Conservation (phyloP, 2,329 filamentous ascomycete genomes). For the Neoarthrinium moseri region DNA sequence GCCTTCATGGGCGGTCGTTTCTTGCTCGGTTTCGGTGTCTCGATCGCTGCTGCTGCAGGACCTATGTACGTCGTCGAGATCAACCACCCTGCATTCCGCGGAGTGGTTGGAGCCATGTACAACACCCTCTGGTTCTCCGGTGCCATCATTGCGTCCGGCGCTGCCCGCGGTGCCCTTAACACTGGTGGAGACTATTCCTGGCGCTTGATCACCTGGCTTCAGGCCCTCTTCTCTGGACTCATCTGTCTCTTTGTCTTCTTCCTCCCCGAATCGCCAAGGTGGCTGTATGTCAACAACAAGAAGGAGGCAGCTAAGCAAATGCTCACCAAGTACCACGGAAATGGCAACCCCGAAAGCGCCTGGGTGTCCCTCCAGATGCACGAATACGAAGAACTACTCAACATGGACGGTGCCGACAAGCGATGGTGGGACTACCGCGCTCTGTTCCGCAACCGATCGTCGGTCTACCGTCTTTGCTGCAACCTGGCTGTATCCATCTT, state of each 20-base stretch:
- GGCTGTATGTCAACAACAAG: conserved; percentile 38
- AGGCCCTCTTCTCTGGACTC: conserved; percentile 40
- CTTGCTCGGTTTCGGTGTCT: conserved; percentile 57
- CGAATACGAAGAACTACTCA: conserved; percentile 39
- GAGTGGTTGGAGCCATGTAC: conserved; percentile 39
- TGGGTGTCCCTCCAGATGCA: conserved; percentile 43
- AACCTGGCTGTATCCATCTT: conserved; percentile 41
- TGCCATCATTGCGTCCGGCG: conserved; percentile 50
- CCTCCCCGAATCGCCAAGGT: conserved; percentile 41
- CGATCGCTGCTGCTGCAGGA: conserved; percentile 43
- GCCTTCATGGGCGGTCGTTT: conserved; percentile 58
- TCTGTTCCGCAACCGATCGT: conserved; percentile 36
- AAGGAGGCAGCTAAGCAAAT: conserved; percentile 32
- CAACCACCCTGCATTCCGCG: conserved; percentile 44
- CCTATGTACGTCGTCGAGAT: conserved; percentile 48
- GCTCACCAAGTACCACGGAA: conserved; percentile 41
- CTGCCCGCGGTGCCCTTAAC: conserved; percentile 42
- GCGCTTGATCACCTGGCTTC: conserved; percentile 42
- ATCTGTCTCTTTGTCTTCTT: conserved; percentile 32
- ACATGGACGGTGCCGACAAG: conserved; percentile 40
- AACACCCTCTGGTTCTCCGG: conserved; percentile 46
- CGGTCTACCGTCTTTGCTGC: conserved; percentile 38
- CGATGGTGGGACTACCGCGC: conserved; percentile 45
- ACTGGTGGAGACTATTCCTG: conserved; percentile 35
- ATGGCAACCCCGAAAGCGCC: conserved; percentile 40